A percentile compares a stretch with the other conserved stretches of the same genome.
phyloP scores from a whole-genome alignment of 129 eudicot species.

The Flaveria brownii region DNA sequence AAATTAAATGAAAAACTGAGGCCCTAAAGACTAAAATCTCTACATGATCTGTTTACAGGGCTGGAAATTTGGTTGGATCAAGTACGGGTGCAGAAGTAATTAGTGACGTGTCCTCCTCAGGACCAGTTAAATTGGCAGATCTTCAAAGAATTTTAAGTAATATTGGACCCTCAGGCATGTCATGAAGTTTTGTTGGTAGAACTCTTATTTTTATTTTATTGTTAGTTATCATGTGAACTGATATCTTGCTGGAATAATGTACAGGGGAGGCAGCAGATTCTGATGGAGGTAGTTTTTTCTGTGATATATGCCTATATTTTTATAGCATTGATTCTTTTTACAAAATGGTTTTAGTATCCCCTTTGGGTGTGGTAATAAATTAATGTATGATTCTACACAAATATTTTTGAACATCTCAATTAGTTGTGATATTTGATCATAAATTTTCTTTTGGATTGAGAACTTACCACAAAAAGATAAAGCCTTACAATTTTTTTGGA shows the following conservation, averaged over 20 bases:
- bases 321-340: background rate
- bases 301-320: background rate
- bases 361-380: background rate
- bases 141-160: conserved; percentile 88
- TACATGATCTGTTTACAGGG: conserved; percentile 48
- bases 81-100: conserved; percentile 74
- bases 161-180: conserved; percentile 75
- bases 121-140: conserved; percentile 92
- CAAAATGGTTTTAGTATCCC: background rate
- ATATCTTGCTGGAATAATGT: conserved; percentile 13
- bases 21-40: background rate
- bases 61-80: conserved; percentile 83
- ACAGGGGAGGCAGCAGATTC: conserved; percentile 64
- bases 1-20: background rate
- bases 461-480: background rate
- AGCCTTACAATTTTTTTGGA: background rate
- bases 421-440: background rate
- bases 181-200: background rate
- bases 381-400: background rate
- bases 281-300: conserved; percentile 72
- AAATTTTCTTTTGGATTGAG: background rate
- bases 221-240: conserved; percentile 21
- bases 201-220: background rate
- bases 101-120: conserved; percentile 91
- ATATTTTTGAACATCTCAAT: background rate